Evolutionary conservation across 441 rosid genomes (phyloP), one percentile per base, ranked within the genome.

Genomic region (Capsella rubella): DNA sequence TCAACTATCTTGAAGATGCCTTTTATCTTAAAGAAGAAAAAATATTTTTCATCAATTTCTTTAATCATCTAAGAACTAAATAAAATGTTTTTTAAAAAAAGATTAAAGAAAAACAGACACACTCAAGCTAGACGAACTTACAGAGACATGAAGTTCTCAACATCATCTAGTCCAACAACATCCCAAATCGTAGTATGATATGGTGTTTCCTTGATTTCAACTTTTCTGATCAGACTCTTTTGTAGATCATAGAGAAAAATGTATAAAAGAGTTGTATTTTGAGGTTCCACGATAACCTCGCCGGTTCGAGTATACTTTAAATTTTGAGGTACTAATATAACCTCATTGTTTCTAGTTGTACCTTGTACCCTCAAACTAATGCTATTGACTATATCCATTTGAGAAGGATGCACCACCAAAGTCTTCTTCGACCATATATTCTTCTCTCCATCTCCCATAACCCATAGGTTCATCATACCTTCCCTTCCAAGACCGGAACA

Each of bases 221-320:
- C 53, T 71, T 29, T 61, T 39, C 45, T 61, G 25, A 71, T 13
- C 53, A 39, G 69, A 40, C 61, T 71, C 4, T 39, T 40, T 16
- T 62, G 35, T 72, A 72, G 3, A 52, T 52, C 52, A 53, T 72
- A 72, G 42, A 61, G 62, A 7, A 51, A 50, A 61, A 61, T 16
- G 53, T 61, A 40, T 42, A 61, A 39, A 32, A 11, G 51, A 61
- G 14, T 39, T 39, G 67, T 60, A 39, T 0, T 4, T 6, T 50
- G 59, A 27, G 43, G 42, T 37, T 39, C 35, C 35, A 32, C 5
- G 25, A 2, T 8, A 28, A 27, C 4, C 28, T 0, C 0, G 47
- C 57, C 64, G 42, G 31, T 43, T 43, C 0, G 47, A 43, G 47
- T 43, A 43, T 14, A 14, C 1, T 2, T 5, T 43, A 5, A 1